Base-by-base conservation (phyloP, 495 filamentous ascomycete species). In the Penicillium crystallinum region DNA sequence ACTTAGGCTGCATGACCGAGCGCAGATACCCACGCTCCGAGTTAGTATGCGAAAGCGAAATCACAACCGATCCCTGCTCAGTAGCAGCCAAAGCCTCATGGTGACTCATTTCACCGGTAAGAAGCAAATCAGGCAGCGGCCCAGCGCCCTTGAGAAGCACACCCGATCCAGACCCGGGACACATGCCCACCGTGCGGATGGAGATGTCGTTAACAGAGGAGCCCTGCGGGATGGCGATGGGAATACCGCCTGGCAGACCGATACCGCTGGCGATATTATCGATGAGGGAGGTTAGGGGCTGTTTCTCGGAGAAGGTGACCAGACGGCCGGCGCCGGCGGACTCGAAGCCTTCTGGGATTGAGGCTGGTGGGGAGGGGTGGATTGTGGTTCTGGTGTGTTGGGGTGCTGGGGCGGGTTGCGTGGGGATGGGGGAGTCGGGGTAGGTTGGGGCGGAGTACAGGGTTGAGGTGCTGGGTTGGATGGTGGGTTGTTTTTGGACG, bases 31-130 rank as follows among this genome's bases (percentile, higher is more conserved):
- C 85, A 12, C 92, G 68, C 73, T 97, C 93, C 0, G 86, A 91
- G 70, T 97, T 97, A 53, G 86, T 89, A 66, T 98, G 93, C 54
- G 95, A 91, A 25, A 93, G 78, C 7, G 85, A 84, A 49, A 98
- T 78, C 0, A 96, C 89, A 49, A 79, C 83, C 51, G 86, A 84
- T n/a, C 93, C 93, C n/a, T 80, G 77, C 76, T 97, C 92, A 25
- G 86, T 89, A 19, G 89, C 86, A 27, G 87, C 81, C 35, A 98
- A 77, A 10, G 92, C 87, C 52, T 93, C 86, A 63, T 98, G 93
- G 66, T 98, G 93, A 46, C 81, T 85, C 79, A 97, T 80, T 66
- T 98, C 93, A 7, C 93, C 93, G 0, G 92, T 97, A 52, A 97
- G 87, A 0, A 91, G 69, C 22, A 97, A 70, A 63, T 97, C 90